phyloP scores from a whole-genome alignment of 306 rosid genomes.

The Coriaria nepalensis region DNA sequence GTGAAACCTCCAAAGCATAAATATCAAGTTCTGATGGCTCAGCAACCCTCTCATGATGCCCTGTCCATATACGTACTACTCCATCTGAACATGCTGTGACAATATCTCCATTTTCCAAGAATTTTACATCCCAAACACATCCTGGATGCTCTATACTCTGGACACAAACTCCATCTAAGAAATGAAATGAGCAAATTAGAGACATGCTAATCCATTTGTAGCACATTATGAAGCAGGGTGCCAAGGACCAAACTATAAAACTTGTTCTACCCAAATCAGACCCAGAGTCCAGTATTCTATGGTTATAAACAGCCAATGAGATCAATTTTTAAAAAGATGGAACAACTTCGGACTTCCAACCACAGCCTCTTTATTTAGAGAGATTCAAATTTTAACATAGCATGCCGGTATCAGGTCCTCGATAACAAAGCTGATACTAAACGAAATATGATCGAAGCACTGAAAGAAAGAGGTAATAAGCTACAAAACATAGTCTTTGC shows the following conservation, averaged over 20 bases:
- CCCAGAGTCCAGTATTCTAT: too few species aligned
- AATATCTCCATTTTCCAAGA: slow-evolving; percentile 89
- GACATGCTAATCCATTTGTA: too few species aligned
- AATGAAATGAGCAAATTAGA: slow-evolving; percentile 4
- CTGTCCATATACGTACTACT: slow-evolving; percentile 70
- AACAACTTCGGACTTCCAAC: too few species aligned
- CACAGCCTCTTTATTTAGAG: too few species aligned
- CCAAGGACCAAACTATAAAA: slow-evolving; percentile 1
- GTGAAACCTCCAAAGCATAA: slow-evolving; percentile 53
- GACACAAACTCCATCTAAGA: slow-evolving; percentile 74
- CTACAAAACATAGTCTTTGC: slow-evolving; percentile 3
- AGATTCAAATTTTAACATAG: too few species aligned
- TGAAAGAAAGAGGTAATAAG: neutral
- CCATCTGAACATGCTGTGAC: slow-evolving; percentile 97
- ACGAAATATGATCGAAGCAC: too few species aligned
- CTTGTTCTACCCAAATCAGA: neutral
- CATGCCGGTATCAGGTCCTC: too few species aligned
- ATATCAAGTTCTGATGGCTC: slow-evolving; percentile 55
- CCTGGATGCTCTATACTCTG: slow-evolving; percentile 99
- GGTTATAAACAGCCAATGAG: too few species aligned
- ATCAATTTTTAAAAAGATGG: too few species aligned
- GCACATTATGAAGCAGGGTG: too few species aligned
- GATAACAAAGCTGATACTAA: too few species aligned
- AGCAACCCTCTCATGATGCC: slow-evolving; percentile 48
- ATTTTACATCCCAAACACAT: slow-evolving; percentile 93